phyloP scores from a whole-genome alignment of 768 basidiomycete genomes.

The Rhizopogon roseolus region DNA sequence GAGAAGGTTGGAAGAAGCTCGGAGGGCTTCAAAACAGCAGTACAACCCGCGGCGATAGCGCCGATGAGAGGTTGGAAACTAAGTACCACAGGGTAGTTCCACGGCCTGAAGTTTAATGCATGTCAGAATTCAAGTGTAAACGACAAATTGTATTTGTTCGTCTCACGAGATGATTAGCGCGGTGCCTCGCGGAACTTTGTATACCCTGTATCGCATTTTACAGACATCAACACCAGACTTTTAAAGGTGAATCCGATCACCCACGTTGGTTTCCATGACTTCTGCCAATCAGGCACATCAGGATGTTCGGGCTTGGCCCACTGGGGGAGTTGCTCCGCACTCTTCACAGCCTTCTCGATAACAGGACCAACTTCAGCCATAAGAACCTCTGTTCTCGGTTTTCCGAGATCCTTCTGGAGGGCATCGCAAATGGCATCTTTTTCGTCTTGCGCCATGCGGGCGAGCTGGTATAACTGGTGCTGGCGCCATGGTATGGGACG shows the following conservation, averaged over 20 bases:
- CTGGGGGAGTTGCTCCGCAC: slow-evolving; percentile 46
- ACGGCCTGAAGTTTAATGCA: slow-evolving; percentile 39
- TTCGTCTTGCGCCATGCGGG: slow-evolving; percentile 61
- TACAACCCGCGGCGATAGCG: slow-evolving; percentile 72
- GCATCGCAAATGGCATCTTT: slow-evolving; percentile 42
- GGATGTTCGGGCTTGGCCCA: slow-evolving; percentile 49
- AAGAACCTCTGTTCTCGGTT: slow-evolving; percentile 33
- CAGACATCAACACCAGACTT: background rate
- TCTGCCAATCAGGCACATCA: slow-evolving; percentile 35
- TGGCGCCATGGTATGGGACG: slow-evolving; percentile 56
- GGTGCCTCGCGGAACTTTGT: slow-evolving; percentile 57
- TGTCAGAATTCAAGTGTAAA: background rate
- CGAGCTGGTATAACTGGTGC: slow-evolving; percentile 60
- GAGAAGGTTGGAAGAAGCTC: slow-evolving; percentile 48
- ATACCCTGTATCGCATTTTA: slow-evolving; percentile 23
- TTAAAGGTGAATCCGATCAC: background rate
- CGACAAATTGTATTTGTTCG: background rate
- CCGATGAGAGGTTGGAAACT: slow-evolving; percentile 56
- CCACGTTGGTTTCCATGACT: slow-evolving; percentile 45
- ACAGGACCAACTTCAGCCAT: slow-evolving; percentile 41
- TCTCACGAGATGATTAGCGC: slow-evolving; percentile 58
- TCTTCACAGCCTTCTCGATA: slow-evolving; percentile 37
- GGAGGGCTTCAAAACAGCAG: slow-evolving; percentile 63
- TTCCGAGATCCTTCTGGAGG: slow-evolving; percentile 42
- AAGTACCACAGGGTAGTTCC: slow-evolving; percentile 63